Percentiles rank a stretch among this genome's conserved stretches.
Evolutionary conservation across 139 green algal species (phyloP).

Genomic region (Chlamydomonas applanata): DNA sequence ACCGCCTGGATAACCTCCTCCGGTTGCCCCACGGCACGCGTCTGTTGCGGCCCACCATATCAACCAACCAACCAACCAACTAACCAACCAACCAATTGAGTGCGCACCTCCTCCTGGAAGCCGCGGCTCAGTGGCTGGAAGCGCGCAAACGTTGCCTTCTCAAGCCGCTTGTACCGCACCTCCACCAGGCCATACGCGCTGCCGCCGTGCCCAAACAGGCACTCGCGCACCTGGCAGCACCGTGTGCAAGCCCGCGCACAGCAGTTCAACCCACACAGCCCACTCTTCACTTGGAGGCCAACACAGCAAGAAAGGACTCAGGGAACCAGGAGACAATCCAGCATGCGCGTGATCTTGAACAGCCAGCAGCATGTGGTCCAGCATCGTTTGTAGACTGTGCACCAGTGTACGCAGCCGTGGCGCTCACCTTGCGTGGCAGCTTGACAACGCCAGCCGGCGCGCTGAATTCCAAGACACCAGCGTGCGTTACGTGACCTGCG

Average conservation of each 20-base stretch:
- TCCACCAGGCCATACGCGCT: background rate
- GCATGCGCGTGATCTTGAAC: too few species aligned
- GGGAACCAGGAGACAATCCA: too few species aligned
- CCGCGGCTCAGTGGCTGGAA: slow-evolving; percentile 64
- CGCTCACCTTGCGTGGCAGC: slow-evolving; percentile 58
- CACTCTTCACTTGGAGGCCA: too few species aligned
- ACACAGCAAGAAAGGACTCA: too few species aligned
- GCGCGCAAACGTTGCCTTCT: slow-evolving; percentile 55
- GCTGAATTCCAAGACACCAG: slow-evolving; percentile 75
- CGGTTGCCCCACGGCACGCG: too few species aligned
- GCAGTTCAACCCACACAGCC: too few species aligned
- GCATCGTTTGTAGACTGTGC: too few species aligned
- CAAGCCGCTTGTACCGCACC: slow-evolving; percentile 51
- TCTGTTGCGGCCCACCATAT: too few species aligned
- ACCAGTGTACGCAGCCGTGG: too few species aligned
- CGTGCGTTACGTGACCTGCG: slow-evolving; percentile 41
- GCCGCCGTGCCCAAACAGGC: slow-evolving; percentile 8
- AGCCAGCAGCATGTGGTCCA: too few species aligned
- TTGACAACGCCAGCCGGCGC: slow-evolving; percentile 66
- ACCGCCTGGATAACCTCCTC: too few species aligned
- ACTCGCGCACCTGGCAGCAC: slow-evolving; percentile 1
- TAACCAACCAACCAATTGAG: background rate
- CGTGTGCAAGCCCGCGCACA: too few species aligned
- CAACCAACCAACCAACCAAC: background rate
- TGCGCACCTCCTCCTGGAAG: slow-evolving; percentile 68